A percentile compares a stretch with the other conserved stretches of the same genome.
phyloP scores from a whole-genome alignment of 176 grass and related monocot species.

The Musa acuminata region DNA sequence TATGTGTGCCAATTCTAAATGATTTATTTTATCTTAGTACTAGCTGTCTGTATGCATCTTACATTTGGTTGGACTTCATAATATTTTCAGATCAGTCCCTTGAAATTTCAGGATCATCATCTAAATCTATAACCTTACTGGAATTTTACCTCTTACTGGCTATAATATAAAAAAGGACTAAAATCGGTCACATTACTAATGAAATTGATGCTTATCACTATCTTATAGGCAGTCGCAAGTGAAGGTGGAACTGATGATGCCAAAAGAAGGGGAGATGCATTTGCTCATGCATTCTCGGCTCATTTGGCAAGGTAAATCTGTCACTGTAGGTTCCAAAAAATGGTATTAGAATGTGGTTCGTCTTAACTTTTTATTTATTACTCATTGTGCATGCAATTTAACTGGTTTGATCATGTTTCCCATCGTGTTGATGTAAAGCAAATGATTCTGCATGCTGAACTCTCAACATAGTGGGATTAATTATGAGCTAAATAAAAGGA shows the following conservation, averaged over 20 bases:
- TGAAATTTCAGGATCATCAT: too few species aligned
- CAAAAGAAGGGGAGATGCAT: conserved; percentile 91
- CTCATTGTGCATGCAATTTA: not conserved
- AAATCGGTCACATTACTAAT: not conserved
- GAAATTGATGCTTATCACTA: conserved; percentile 8
- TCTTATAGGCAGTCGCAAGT: conserved; percentile 83
- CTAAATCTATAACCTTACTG: not conserved
- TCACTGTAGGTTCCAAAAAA: conserved; percentile 11
- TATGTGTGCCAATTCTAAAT: too few species aligned
- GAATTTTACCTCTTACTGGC: not conserved
- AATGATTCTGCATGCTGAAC: not conserved
- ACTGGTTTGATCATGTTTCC: too few species aligned
- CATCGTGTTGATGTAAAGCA: not conserved
- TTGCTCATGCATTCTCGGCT: conserved; percentile 95
- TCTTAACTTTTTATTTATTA: not conserved
- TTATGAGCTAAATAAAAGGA: not conserved
- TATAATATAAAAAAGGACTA: too few species aligned
- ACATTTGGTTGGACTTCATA: not conserved
- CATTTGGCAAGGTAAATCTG: conserved; percentile 76
- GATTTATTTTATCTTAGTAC: too few species aligned
- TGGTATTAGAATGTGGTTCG: conserved; percentile 10
- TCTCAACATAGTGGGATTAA: not conserved
- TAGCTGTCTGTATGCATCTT: too few species aligned
- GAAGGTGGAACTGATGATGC: conserved; percentile 98
- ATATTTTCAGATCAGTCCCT: not conserved